Evolutionary conservation across 441 rosid species (phyloP).

Genomic region (Adansonia rubrostipa): DNA sequence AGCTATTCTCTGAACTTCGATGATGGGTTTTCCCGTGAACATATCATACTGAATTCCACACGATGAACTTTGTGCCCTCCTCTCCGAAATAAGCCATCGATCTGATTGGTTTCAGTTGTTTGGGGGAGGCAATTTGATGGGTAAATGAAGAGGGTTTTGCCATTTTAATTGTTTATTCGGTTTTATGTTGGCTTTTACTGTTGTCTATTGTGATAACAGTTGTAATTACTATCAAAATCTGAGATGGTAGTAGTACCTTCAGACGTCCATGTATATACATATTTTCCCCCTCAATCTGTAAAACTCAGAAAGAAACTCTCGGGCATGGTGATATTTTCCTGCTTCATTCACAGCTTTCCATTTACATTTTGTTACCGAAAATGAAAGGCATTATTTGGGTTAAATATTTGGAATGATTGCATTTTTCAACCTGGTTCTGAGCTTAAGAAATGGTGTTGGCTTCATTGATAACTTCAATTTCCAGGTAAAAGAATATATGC

Average conservation of each 20-base stretch:
- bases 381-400: not conserved
- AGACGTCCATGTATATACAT: not conserved
- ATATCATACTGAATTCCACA: slow-evolving; percentile 16
- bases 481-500: too few species aligned
- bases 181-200: not conserved
- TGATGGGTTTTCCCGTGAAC: slow-evolving; percentile 44
- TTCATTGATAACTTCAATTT: too few species aligned
- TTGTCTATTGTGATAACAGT: not conserved
- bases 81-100: slow-evolving; percentile 7
- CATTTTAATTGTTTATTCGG: slow-evolving; percentile 7
- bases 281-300: not conserved
- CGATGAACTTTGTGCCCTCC: not conserved
- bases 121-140: slow-evolving; percentile 13
- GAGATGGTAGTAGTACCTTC: not conserved
- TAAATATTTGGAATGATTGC: not conserved
- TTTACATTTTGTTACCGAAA: too few species aligned
- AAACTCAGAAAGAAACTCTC: not conserved
- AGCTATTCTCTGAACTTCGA: slow-evolving; percentile 71
- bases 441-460: not conserved
- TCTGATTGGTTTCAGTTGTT: slow-evolving; percentile 17
- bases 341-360: not conserved
- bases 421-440: not conserved
- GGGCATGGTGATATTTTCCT: not conserved
- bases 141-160: slow-evolving; percentile 10
- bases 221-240: not conserved